A percentile compares a stretch with the other conserved stretches of the same genome.
Conservation (phyloP, 169 alveolate species). For the Plasmodium cynomolgi region DNA sequence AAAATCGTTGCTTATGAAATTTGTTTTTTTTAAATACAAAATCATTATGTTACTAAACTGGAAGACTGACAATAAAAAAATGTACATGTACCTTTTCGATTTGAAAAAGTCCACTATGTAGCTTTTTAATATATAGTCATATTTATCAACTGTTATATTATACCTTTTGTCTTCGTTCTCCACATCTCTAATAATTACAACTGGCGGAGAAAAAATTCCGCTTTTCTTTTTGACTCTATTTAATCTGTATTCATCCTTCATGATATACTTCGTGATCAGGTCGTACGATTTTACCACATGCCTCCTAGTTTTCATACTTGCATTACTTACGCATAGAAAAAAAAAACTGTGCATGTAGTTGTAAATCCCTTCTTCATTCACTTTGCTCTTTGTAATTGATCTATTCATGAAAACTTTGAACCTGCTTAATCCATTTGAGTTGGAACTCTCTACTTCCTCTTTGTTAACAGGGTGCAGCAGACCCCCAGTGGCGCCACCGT, state of each 20-base stretch:
- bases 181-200: slow-evolving; percentile 39
- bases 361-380: slow-evolving; percentile 25
- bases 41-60: slow-evolving; percentile 47
- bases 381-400: slow-evolving; percentile 1
- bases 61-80: slow-evolving; percentile 34
- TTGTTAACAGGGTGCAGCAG: neutral
- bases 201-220: slow-evolving; percentile 28
- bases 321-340: slow-evolving; percentile 50
- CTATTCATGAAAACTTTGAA: slow-evolving; percentile 19
- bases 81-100: slow-evolving; percentile 12
- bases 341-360: slow-evolving; percentile 27
- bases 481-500: neutral
- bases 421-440: neutral
- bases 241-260: slow-evolving; percentile 60
- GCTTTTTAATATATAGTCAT: slow-evolving; percentile 68
- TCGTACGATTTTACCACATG: slow-evolving; percentile 41
- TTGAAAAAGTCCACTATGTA: slow-evolving; percentile 42
- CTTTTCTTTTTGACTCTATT: slow-evolving; percentile 60
- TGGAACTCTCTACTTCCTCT: neutral
- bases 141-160: slow-evolving; percentile 37
- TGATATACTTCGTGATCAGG: slow-evolving; percentile 31
- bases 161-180: slow-evolving; percentile 44
- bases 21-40: slow-evolving; percentile 57
- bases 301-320: slow-evolving; percentile 34
- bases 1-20: slow-evolving; percentile 11